Evolutionary conservation across 257 asterid genomes (phyloP), one percentile per base, ranked within the genome.

Genomic region (Solanum etuberosum): DNA sequence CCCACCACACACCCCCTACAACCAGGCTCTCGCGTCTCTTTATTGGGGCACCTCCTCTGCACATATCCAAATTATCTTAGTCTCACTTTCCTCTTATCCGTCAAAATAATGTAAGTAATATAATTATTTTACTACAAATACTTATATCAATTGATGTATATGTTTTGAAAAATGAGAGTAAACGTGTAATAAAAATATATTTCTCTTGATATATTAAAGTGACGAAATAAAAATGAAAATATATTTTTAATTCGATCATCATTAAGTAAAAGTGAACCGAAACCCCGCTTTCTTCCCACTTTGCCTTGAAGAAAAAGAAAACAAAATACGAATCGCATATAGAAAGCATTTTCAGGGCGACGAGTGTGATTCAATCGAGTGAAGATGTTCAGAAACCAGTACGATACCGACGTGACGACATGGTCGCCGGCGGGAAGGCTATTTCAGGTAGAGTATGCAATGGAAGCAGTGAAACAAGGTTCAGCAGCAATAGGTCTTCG

Each of bases 401-500:
- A 95, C 91, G 99, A 97, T 51, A 95, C 99, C 80, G 99, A 97
- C 83, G 99, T 97, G 77, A 97, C 99, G 35, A 95, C 99, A 85
- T 97, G 99, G 99, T 94, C 99, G 59, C 99, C 98, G 90, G 97
- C 97, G 68, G 99, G 99, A 87, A 89, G 99, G 86, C 90, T 97
- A 9, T 97, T 97, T 86, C 99, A 95, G 85, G 99, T 97, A 32
- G 99, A 97, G 85, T 97, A 96, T 88, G 98, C 99, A 13, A 96
- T 97, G 99, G 99, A 97, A 90, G 99, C 99, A 43, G 99, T 95
- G 90, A 96, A 96, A 91, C 98, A 94, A 90, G 99, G 99, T 71
- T 95, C 99, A 57, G 99, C 99, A 78, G 99, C 99, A 85, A 95
- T 97, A 63, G 99, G 99, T 54, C 88, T 97, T 91, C 88, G 99